Base-by-base conservation (phyloP, 2,329 filamentous ascomycete species). In the Huntiella omanensis region DNA sequence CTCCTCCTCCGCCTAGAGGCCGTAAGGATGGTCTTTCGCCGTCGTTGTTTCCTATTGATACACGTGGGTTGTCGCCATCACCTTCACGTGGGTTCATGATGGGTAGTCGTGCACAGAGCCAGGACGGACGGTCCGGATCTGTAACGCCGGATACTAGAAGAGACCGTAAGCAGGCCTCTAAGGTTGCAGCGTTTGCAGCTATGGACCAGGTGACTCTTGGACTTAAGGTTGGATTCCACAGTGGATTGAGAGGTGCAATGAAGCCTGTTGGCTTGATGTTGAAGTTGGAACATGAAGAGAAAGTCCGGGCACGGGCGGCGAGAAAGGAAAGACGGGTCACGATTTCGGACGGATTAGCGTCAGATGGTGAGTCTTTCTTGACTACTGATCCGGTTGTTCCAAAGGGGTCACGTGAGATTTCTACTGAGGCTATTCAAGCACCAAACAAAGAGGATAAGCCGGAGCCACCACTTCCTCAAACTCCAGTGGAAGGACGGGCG, bases 131-230 rank as follows among this genome's bases (percentile, higher is more conserved):
- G 7, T 28, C 40, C 2, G 42, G 47, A 7, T 45, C 32, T n/a
- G 41, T 43, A 19, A 45, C 49, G 17, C 34, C 48, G 3, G 43
- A 49, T 16, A 46, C 43, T 34, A 43, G 46, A n/a, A 34, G 39
- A 8, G 45, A 48, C 34, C 28, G 38, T 3, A 37, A 36, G 19
- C 40, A 69, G 3, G 61, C 63, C 8, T 70, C 66, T 51, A 73
- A 78, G 54, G 64, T 65, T 36, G 71, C 71, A 6, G 73, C 72
- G 0, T 79, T 77, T 58, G 69, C 73, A n/a, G 74, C 73, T 1
- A 65, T 77, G 16, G 75, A 80, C 48, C 74, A 78, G 55, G 70
- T 68, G 41, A 77, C 78, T 40, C 62, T 80, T 1, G 64, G 70
- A 0, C 63, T 67, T 43, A 68, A 65, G 48, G 65, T 80, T 2